Evolutionary conservation across 2,329 filamentous ascomycete species (phyloP), one percentile per base, ranked within the genome.

Genomic region (Endoconidiophora polonica): DNA sequence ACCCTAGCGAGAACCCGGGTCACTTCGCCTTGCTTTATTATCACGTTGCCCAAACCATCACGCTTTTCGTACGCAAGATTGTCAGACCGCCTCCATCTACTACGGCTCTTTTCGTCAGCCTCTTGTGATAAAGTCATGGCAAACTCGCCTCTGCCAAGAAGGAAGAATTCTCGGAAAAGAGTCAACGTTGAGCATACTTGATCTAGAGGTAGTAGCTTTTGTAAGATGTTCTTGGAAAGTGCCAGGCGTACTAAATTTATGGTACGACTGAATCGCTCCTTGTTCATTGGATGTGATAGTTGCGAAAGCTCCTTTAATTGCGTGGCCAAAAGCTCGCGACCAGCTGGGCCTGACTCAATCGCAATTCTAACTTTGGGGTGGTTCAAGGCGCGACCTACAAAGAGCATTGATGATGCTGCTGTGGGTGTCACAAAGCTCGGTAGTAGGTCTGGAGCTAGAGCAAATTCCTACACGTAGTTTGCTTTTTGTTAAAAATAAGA

Each of bases 111-210:
- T 49, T 82, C 77, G 57, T 95, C 86, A 1, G 90, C 86, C 65
- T 95, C 85, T 36, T 81, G 76, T 1, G 93, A 86, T 23, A 98
- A 66, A 0, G 83, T 81, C 65, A 91, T 79, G 18, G 88, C 86
- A 62, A 98, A 98, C 62, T 96, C 91, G 48, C 90, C 90, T 33
- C 86, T 76, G 1, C 83, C 82, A 0, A 98, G 72, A 2, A 98
- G 72, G 57, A 95, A 86, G 64, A 94, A 95, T 51, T 91, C 81
- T 44, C 88, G 76, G 1, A 95, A 70, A 6, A 95, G 70, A 24
- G 78, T 76, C 12, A 96, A 68, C 46, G 84, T 77, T 55, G 91
- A 81, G 4, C 86, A 68, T 3, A 94, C 86, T 57, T 77, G 83
- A 9, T 76, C 71, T 4, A 87, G 67, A 0, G 91, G 91, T 3